phyloP scores from a whole-genome alignment of 768 basidiomycete genomes.

The Favolaschia claudopus region DNA sequence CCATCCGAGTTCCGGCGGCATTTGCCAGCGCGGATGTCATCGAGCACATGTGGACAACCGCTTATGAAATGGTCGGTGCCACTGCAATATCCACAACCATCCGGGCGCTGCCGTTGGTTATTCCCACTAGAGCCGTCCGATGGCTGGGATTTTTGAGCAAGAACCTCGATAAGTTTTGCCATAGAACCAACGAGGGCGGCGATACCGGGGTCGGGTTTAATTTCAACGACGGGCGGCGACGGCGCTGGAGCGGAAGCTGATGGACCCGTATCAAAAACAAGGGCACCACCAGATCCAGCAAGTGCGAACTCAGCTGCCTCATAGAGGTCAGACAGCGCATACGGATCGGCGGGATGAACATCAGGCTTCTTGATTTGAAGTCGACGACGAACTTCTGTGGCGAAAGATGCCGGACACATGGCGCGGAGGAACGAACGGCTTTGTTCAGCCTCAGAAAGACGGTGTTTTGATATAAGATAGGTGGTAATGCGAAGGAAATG shows the following conservation, averaged over 20 bases:
- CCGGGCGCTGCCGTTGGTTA: neutral
- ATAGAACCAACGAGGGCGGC: no score
- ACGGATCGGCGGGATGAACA: constrained; percentile 33
- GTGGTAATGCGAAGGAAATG: constrained; percentile 27
- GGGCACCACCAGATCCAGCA: no score
- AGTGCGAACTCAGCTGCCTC: constrained; percentile 26
- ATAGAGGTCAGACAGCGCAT: constrained; percentile 23
- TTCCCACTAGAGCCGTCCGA: no score
- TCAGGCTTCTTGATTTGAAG: constrained; percentile 29
- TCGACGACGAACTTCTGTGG: constrained; percentile 9
- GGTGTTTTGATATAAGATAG: constrained; percentile 24
- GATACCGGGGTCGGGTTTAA: no score
- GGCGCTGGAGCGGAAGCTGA: no score
- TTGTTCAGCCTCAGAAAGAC: constrained; percentile 25
- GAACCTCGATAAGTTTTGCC: no score
- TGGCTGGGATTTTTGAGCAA: no score
- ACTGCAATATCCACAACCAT: constrained; percentile 27
- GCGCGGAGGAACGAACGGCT: constrained; percentile 25
- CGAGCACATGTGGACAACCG: constrained; percentile 24
- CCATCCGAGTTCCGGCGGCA: constrained; percentile 28
- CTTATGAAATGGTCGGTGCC: constrained; percentile 27
- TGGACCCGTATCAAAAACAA: no score
- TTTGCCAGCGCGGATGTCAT: constrained; percentile 26
- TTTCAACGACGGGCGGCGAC: no score
- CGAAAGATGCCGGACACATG: constrained; percentile 7